These are phyloP conservation scores for Physaria fendleri DNA, from an alignment of 345 rosid genomes.

Conservation along the genomic window DNA sequence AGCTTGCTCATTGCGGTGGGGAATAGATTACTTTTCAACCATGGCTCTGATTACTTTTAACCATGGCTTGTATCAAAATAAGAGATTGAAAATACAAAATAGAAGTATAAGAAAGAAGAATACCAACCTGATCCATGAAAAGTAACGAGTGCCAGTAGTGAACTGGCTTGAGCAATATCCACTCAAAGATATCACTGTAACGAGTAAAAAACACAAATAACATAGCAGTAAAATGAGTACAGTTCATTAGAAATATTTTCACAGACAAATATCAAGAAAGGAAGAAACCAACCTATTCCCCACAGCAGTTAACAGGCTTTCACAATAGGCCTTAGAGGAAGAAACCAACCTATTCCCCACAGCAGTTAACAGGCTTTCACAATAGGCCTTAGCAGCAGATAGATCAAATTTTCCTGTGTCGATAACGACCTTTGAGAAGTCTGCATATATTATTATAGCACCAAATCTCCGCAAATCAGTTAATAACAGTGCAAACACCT, in stretches of 20 bases:
- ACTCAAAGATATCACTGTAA: slow-evolving; percentile 75
- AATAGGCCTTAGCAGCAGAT: slow-evolving; percentile 74
- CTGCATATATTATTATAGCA: slow-evolving; percentile 82
- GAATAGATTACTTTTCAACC: no score
- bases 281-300: slow-evolving; percentile 57
- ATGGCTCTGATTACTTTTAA: no score
- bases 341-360: slow-evolving; percentile 62
- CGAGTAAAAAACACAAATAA: slow-evolving; percentile 21
- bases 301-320: slow-evolving; percentile 75
- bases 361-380: slow-evolving; percentile 78
- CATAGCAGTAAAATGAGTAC: slow-evolving; percentile 9
- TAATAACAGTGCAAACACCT: slow-evolving; percentile 89
- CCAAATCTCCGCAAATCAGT: slow-evolving; percentile 92
- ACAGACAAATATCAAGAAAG: not conserved
- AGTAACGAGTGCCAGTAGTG: slow-evolving; percentile 90
- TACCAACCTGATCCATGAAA: slow-evolving; percentile 91
- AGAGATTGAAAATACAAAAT: not conserved
- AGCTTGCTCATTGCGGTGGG: no score
- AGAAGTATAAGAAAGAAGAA: not conserved
- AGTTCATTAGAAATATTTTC: not conserved
- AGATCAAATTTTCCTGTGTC: slow-evolving; percentile 76
- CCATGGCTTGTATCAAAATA: no score
- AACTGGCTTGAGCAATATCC: slow-evolving; percentile 79
- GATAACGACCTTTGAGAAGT: slow-evolving; percentile 77
- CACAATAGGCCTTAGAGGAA: slow-evolving; percentile 54